Evolutionary conservation across 2,329 filamentous ascomycete species (phyloP).

Genomic region (Phialemonium atrogriseum): DNA sequence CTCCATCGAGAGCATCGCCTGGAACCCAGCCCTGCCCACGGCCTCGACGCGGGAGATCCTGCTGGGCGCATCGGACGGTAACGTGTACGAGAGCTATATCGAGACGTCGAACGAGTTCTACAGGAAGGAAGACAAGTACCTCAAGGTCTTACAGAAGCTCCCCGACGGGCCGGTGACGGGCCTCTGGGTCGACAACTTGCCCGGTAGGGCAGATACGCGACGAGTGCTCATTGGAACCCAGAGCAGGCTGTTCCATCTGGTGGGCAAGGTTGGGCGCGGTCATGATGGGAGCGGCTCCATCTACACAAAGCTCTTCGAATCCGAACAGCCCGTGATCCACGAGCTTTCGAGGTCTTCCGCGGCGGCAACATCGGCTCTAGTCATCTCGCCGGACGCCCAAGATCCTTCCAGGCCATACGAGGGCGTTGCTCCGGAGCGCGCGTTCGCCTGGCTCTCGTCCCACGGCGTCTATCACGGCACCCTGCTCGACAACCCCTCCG

Average conservation of each 20-base stretch:
- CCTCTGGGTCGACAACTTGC: slow-evolving; percentile 70
- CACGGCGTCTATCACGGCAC: slow-evolving; percentile 86
- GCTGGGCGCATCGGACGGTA: slow-evolving; percentile 84
- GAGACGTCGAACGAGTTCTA: slow-evolving; percentile 95
- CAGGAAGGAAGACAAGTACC: slow-evolving; percentile 85
- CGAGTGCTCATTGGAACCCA: slow-evolving; percentile 76
- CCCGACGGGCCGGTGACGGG: slow-evolving; percentile 79
- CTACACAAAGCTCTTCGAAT: slow-evolving; percentile 81
- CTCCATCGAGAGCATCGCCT: slow-evolving; percentile 80
- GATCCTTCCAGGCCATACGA: slow-evolving; percentile 43
- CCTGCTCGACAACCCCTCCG: slow-evolving; percentile 53
- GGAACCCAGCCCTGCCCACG: slow-evolving; percentile 89
- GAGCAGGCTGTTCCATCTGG: slow-evolving; percentile 69
- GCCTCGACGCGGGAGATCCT: slow-evolving; percentile 92
- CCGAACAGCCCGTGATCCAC: slow-evolving; percentile 69
- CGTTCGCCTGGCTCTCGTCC: slow-evolving; percentile 84
- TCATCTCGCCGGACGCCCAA: slow-evolving; percentile 66
- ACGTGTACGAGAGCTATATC: slow-evolving; percentile 90
- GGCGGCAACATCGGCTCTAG: slow-evolving; percentile 56
- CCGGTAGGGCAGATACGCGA: slow-evolving; percentile 58
- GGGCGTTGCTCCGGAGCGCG: slow-evolving; percentile 54
- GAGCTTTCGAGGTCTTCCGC: slow-evolving; percentile 56
- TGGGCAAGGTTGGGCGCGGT: slow-evolving; percentile 65
- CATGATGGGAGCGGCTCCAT: slow-evolving; percentile 78
- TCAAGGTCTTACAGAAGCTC: slow-evolving; percentile 75